Percentiles rank a stretch among this genome's conserved stretches.
phyloP scores from a whole-genome alignment of 2,329 filamentous ascomycete species.

The Alternaria arborescens region DNA sequence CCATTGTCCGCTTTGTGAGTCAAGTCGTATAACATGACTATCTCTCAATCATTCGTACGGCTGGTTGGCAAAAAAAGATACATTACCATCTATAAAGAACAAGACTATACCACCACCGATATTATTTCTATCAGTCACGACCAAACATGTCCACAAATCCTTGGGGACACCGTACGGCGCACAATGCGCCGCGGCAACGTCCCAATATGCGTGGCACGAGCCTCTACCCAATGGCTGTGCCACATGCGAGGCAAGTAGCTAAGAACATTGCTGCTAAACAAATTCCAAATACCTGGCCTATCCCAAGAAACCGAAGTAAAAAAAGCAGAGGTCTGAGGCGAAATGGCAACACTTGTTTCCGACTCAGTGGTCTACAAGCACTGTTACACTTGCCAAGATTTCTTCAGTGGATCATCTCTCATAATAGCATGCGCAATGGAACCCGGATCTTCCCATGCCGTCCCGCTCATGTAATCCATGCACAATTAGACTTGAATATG shows the following conservation, averaged over 20 bases:
- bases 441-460: not conserved
- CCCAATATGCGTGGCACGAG: slow-evolving; percentile 1
- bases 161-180: not conserved
- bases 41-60: not conserved
- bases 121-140: not conserved
- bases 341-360: not conserved
- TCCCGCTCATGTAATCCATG: not conserved
- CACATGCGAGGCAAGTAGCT: too few relatives aligned
- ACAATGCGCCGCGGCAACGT: not conserved
- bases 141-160: not conserved
- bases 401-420: not conserved
- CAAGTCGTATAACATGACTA: slow-evolving; percentile 1
- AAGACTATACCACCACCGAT: not conserved
- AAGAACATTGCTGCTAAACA: not conserved
- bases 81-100: not conserved
- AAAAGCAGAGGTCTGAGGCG: not conserved
- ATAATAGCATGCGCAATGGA: not conserved
- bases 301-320: not conserved
- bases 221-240: too few relatives aligned
- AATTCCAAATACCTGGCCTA: not conserved
- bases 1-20: not conserved
- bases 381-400: not conserved
- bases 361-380: not conserved
- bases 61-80: not conserved
- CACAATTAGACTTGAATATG: not conserved